Evolutionary conservation across 2,329 filamentous ascomycete species (phyloP).

Genomic region (Zelopaecilomyces penicillatus): DNA sequence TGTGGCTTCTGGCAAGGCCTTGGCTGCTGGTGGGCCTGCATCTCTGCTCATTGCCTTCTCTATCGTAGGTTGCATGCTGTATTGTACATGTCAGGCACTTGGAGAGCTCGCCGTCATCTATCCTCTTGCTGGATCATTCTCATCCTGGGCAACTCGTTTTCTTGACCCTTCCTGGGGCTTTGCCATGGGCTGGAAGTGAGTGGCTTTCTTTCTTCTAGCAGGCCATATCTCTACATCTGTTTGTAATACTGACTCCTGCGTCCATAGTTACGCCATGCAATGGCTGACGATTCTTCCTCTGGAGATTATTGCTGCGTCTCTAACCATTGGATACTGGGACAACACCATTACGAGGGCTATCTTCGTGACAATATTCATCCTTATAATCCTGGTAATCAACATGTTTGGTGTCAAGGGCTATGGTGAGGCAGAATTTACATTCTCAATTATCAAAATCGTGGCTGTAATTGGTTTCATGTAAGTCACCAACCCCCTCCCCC

Average conservation of each 20-base stretch:
- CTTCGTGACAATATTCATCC: constrained; percentile 76
- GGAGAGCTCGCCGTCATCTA: constrained; percentile 88
- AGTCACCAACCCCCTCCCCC: constrained; percentile 27
- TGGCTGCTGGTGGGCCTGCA: constrained; percentile 67
- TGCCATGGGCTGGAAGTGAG: constrained; percentile 88
- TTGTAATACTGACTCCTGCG: constrained; percentile 2
- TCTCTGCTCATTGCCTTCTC: constrained; percentile 69
- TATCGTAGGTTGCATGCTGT: constrained; percentile 79
- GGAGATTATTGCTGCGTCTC: constrained; percentile 78
- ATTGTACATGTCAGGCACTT: constrained; percentile 83
- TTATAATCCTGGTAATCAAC: constrained; percentile 72
- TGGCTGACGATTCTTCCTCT: constrained; percentile 79
- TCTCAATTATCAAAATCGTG: constrained; percentile 76
- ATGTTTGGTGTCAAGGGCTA: constrained; percentile 83
- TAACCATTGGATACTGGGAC: constrained; percentile 79
- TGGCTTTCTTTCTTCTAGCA: constrained; percentile 11
- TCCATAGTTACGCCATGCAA: constrained; percentile 66
- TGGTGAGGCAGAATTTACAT: constrained; percentile 82
- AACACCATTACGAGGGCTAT: constrained; percentile 55
- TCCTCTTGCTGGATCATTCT: constrained; percentile 86
- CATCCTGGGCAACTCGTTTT: constrained; percentile 85
- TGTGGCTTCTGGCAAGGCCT: constrained; percentile 67
- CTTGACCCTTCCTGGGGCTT: constrained; percentile 92
- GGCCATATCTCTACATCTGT: neutral
- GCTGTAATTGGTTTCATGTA: constrained; percentile 85